phyloP scores from a whole-genome alignment of 495 filamentous ascomycete genomes.

The Clohesyomyces aquaticus region DNA sequence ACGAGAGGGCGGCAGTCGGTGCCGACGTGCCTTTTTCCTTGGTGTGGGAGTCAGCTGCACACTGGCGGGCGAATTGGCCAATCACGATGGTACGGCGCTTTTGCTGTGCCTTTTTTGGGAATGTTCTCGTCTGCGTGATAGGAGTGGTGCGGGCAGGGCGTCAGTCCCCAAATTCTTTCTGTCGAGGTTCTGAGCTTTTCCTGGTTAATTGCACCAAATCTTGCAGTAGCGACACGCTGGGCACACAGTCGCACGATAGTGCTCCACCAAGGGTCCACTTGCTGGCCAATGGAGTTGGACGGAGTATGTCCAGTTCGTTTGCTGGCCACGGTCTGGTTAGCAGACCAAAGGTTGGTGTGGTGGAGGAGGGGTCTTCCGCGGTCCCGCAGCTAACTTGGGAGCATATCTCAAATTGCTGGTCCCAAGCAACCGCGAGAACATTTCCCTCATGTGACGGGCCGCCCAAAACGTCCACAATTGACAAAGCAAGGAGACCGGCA shows the following conservation, averaged over 20 bases:
- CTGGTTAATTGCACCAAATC: background rate
- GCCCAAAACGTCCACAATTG: background rate
- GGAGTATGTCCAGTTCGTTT: background rate
- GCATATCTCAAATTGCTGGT: constrained; percentile 6
- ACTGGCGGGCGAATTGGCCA: constrained; percentile 29
- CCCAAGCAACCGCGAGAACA: background rate
- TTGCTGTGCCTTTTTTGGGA: constrained; percentile 3
- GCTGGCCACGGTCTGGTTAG: background rate
- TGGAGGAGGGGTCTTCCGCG: background rate
- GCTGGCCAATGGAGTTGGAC: background rate
- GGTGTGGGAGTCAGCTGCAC: constrained; percentile 38
- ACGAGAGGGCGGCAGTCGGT: constrained; percentile 19
- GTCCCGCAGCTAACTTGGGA: background rate
- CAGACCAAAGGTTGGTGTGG: background rate
- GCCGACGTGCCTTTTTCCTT: constrained; percentile 35
- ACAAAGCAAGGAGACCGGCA: background rate
- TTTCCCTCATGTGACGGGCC: background rate
- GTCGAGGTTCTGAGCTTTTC: background rate
- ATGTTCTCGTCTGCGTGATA: constrained; percentile 12
- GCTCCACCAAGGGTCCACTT: background rate
- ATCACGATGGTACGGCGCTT: constrained; percentile 26
- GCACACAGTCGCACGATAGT: constrained; percentile 2
- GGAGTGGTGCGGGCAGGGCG: constrained; percentile 17
- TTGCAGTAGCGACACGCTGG: constrained; percentile 21
- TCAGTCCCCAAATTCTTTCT: background rate